phyloP scores from a whole-genome alignment of 1,284 basidiomycete species.

The Moesziomyces antarcticus region DNA sequence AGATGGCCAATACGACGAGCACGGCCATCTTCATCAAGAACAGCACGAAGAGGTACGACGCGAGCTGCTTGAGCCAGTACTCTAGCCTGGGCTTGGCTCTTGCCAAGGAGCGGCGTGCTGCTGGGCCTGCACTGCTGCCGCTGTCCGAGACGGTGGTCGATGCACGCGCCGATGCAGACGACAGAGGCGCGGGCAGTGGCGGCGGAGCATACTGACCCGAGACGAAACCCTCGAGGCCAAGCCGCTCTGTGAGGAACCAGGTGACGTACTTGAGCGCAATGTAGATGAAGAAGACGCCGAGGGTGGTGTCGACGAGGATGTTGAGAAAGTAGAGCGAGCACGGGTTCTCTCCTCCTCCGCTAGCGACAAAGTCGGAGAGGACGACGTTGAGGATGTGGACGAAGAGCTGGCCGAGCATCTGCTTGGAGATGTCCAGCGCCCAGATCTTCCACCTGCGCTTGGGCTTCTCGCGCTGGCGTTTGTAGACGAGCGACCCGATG shows the following conservation, averaged over 20 bases:
- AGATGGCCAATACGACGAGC: slow-evolving; percentile 76
- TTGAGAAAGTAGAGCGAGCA: slow-evolving; percentile 83
- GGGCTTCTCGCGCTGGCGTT: slow-evolving; percentile 84
- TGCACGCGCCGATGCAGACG: no score
- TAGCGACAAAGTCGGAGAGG: slow-evolving; percentile 52
- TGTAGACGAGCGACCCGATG: slow-evolving; percentile 83
- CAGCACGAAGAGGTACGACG: slow-evolving; percentile 84
- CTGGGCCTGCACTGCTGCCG: neutral
- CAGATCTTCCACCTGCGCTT: slow-evolving; percentile 93
- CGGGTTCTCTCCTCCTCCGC: slow-evolving; percentile 53
- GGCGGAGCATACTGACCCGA: slow-evolving; percentile 79
- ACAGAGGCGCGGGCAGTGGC: slow-evolving; percentile 5
- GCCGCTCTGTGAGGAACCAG: slow-evolving; percentile 75
- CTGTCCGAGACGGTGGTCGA: slow-evolving; percentile 8
- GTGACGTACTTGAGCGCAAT: slow-evolving; percentile 79
- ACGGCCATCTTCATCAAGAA: slow-evolving; percentile 86
- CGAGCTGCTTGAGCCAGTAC: slow-evolving; percentile 85
- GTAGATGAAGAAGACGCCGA: slow-evolving; percentile 88
- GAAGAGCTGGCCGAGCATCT: slow-evolving; percentile 89
- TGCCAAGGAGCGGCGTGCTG: slow-evolving; percentile 13
- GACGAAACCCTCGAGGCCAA: slow-evolving; percentile 80
- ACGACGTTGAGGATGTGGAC: slow-evolving; percentile 88
- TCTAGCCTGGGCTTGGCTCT: slow-evolving; percentile 53
- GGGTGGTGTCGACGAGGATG: slow-evolving; percentile 90
- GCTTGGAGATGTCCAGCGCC: slow-evolving; percentile 73